Evolutionary conservation across 2,329 filamentous ascomycete species (phyloP).

Genomic region (Botrytis deweyae): DNA sequence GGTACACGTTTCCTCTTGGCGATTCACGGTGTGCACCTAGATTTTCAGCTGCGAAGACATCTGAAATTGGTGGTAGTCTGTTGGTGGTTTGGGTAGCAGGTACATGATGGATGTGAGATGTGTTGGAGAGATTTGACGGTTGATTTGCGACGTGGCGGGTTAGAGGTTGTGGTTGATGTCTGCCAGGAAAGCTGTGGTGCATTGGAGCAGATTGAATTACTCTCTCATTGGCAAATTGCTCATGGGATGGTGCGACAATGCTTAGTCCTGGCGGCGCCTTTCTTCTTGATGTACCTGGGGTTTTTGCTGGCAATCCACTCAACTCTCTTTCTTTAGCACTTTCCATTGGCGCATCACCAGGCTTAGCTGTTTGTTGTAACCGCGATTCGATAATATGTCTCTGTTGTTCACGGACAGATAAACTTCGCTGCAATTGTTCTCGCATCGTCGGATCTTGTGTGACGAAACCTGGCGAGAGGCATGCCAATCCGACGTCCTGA

Average conservation of each 20-base stretch:
- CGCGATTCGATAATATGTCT: conserved; percentile 91
- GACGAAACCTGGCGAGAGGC: conserved; percentile 91
- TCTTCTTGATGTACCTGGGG: conserved; percentile 70
- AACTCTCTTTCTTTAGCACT: conserved; percentile 54
- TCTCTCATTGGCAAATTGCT: conserved; percentile 88
- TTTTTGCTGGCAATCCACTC: conserved; percentile 54
- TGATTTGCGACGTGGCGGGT: conserved; percentile 79
- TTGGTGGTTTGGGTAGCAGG: conserved; percentile 88
- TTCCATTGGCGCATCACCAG: conserved; percentile 63
- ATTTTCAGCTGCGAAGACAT: conserved; percentile 82
- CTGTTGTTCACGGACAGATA: conserved; percentile 91
- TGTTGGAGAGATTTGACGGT: conserved; percentile 77
- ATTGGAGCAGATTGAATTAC: conserved; percentile 96
- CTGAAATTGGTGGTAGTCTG: conserved; percentile 86
- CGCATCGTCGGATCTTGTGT: conserved; percentile 97
- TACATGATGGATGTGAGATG: conserved; percentile 86
- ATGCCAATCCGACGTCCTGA: conserved; percentile 90
- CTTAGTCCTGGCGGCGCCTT: conserved; percentile 86
- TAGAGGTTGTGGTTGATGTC: conserved; percentile 73
- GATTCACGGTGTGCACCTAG: conserved; percentile 61
- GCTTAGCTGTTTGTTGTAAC: conserved; percentile 82
- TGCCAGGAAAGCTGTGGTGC: conserved; percentile 91
- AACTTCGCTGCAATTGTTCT: conserved; percentile 89
- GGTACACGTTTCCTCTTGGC: conserved; percentile 29
- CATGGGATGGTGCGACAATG: conserved; percentile 90